phyloP scores from a whole-genome alignment of 305 asterid species.

The Coffea humblotiana region DNA sequence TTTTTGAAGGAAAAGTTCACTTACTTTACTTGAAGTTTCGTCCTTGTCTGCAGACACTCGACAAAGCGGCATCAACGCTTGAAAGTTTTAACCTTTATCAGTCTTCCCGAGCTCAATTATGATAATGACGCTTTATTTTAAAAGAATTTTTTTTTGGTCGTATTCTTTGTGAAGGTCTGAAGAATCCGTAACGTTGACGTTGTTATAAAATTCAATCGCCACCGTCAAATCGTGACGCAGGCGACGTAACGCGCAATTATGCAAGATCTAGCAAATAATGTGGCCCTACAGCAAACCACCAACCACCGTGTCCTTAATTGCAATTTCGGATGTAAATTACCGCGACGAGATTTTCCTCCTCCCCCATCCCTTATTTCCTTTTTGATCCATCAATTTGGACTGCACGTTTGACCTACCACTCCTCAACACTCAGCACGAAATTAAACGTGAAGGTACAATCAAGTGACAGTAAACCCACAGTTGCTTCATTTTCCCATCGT shows the following conservation, averaged over 20 bases:
- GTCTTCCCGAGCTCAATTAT: conserved; percentile 11
- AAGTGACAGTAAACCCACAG: not conserved
- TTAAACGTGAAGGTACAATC: not conserved
- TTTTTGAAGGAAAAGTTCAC: conserved; percentile 4
- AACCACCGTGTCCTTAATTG: conserved; percentile 7
- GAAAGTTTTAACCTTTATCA: conserved; percentile 18
- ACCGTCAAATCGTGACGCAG: conserved; percentile 6
- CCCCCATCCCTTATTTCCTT: no score
- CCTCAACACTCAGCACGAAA: not conserved
- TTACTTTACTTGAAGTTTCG: conserved; percentile 28
- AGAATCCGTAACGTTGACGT: not conserved
- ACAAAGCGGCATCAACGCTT: conserved; percentile 27
- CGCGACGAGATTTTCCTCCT: no score
- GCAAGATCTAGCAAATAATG: conserved; percentile 1
- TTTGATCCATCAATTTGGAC: not conserved
- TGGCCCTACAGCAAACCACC: conserved; percentile 18
- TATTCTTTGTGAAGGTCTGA: not conserved
- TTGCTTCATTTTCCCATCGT: not conserved
- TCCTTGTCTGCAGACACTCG: conserved; percentile 23
- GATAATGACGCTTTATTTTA: not conserved
- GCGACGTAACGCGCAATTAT: not conserved
- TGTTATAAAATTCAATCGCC: not conserved
- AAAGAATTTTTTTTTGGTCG: not conserved
- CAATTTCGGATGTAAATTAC: not conserved
- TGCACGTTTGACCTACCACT: not conserved